phyloP scores from a whole-genome alignment of 805 yeast genomes.

The Barnettozyma salicaria region DNA sequence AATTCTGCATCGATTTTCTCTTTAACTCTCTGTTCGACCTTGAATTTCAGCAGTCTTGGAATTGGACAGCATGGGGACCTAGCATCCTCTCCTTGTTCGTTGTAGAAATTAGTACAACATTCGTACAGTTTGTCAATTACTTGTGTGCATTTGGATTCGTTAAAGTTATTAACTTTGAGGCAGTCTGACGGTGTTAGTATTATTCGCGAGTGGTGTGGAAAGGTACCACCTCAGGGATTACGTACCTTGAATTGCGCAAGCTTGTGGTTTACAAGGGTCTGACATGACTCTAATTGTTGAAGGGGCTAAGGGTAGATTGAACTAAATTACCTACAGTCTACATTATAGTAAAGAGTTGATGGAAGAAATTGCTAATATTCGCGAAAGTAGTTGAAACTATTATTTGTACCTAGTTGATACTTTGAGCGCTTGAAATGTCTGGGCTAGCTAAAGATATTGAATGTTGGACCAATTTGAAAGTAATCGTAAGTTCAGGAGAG shows the following conservation, averaged over 20 bases:
- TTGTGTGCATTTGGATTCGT: slow-evolving; percentile 69
- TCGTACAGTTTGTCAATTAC: slow-evolving; percentile 64
- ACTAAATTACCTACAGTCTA: too few species aligned
- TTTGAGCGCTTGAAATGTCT: too few species aligned
- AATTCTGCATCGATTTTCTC: slow-evolving; percentile 57
- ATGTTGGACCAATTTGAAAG: too few species aligned
- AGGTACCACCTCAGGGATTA: slow-evolving; percentile 3
- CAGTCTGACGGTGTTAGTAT: slow-evolving; percentile 43
- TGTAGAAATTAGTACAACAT: slow-evolving; percentile 69
- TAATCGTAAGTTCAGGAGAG: too few species aligned
- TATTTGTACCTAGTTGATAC: too few species aligned
- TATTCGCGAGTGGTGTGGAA: too few species aligned
- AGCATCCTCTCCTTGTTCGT: slow-evolving; percentile 50
- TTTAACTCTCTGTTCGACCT: slow-evolving; percentile 55
- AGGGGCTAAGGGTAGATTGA: too few species aligned
- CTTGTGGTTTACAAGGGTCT: slow-evolving; percentile 65
- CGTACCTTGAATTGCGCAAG: slow-evolving; percentile 74
- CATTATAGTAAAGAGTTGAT: background rate
- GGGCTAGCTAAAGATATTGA: too few species aligned
- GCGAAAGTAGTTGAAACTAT: too few species aligned
- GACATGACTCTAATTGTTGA: too few species aligned
- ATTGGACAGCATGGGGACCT: slow-evolving; percentile 75
- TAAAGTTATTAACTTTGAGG: slow-evolving; percentile 50
- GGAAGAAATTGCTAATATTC: background rate
- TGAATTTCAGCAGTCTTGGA: slow-evolving; percentile 53